These are phyloP conservation scores for Ophiostoma himal-ulmi DNA, from an alignment of 2,329 filamentous ascomycete genomes.

Conservation along the genomic window DNA sequence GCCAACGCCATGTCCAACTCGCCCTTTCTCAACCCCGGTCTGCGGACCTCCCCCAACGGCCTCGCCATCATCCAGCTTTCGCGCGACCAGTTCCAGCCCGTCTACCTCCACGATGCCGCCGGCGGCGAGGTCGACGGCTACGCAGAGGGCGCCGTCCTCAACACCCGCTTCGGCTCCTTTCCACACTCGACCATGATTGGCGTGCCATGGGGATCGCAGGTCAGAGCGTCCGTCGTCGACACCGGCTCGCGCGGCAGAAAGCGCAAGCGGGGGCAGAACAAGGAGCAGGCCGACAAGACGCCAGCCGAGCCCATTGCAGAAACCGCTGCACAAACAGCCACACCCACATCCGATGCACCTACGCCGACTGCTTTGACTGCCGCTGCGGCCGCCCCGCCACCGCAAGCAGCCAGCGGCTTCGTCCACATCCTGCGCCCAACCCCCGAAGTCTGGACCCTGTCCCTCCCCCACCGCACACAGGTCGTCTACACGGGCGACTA, in stretches of 20 bases:
- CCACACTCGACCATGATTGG: conserved; percentile 72
- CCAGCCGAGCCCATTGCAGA: conserved; percentile 5
- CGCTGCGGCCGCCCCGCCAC: conserved; percentile 28
- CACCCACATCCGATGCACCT: not conserved
- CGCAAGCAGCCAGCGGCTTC: conserved; percentile 60
- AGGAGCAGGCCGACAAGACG: not conserved
- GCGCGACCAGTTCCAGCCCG: conserved; percentile 74
- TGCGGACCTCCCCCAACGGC: conserved; percentile 54
- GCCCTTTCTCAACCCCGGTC: conserved; percentile 70
- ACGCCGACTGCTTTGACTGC: not conserved
- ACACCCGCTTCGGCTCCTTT: conserved; percentile 90
- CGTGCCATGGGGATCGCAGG: conserved; percentile 85
- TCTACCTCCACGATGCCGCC: conserved; percentile 59
- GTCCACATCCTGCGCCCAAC: conserved; percentile 73
- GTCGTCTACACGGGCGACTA: conserved; percentile 85
- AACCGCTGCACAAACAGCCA: not conserved
- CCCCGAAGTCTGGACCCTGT: conserved; percentile 75
- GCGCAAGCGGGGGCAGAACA: conserved; percentile 39
- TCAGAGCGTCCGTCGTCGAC: conserved; percentile 82
- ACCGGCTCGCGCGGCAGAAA: conserved; percentile 81
- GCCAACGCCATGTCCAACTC: conserved; percentile 40
- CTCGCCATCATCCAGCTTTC: conserved; percentile 84
- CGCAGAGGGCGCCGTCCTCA: conserved; percentile 70
- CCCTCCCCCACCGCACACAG: conserved; percentile 74
- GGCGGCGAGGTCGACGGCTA: conserved; percentile 61